Percentiles rank a stretch among this genome's conserved stretches.
Conservation (phyloP, 2,329 filamentous ascomycete genomes). For the Sphaceloma murrayae region DNA sequence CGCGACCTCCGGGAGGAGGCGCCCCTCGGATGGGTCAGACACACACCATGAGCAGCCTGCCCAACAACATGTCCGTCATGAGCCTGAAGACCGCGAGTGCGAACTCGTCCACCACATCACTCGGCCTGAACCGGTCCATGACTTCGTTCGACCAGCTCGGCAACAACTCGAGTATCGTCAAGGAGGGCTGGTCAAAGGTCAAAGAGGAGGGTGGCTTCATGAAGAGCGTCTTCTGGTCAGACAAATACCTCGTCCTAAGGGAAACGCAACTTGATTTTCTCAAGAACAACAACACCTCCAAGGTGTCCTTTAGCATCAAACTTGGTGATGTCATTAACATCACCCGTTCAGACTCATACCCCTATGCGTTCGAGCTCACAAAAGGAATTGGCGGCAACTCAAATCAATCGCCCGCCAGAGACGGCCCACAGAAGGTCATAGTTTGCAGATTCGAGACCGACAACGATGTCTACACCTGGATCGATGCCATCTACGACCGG, state of each 20-base stretch:
- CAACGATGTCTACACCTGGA: slow-evolving; percentile 97
- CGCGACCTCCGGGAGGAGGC: slow-evolving; percentile 56
- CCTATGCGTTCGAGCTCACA: slow-evolving; percentile 90
- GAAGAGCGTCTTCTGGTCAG: slow-evolving; percentile 72
- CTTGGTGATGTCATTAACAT: slow-evolving; percentile 85
- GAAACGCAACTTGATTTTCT: slow-evolving; percentile 92
- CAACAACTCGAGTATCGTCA: slow-evolving; percentile 34
- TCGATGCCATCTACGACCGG: slow-evolving; percentile 92
- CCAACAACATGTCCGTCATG: slow-evolving; percentile 69
- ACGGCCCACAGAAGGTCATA: slow-evolving; percentile 70
- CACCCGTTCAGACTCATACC: slow-evolving; percentile 79
- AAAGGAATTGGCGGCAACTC: slow-evolving; percentile 54
- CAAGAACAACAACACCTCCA: slow-evolving; percentile 73
- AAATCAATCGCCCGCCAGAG: slow-evolving; percentile 64
- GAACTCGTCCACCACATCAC: slow-evolving; percentile 29
- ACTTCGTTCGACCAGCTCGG: slow-evolving; percentile 32
- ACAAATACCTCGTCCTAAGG: slow-evolving; percentile 82
- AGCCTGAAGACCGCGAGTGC: slow-evolving; percentile 54
- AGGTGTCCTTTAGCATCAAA: slow-evolving; percentile 74
- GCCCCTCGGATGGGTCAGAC: slow-evolving; percentile 68
- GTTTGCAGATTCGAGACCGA: slow-evolving; percentile 92
- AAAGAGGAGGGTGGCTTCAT: slow-evolving; percentile 87
- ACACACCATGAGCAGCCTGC: slow-evolving; percentile 59
- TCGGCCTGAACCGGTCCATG: slow-evolving; percentile 31
- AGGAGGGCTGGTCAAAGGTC: slow-evolving; percentile 67